Evolutionary conservation across 371 early-diverging fungal genomes (phyloP), one percentile per base, ranked within the genome.

Genomic region (Catenaria anguillulae): DNA sequence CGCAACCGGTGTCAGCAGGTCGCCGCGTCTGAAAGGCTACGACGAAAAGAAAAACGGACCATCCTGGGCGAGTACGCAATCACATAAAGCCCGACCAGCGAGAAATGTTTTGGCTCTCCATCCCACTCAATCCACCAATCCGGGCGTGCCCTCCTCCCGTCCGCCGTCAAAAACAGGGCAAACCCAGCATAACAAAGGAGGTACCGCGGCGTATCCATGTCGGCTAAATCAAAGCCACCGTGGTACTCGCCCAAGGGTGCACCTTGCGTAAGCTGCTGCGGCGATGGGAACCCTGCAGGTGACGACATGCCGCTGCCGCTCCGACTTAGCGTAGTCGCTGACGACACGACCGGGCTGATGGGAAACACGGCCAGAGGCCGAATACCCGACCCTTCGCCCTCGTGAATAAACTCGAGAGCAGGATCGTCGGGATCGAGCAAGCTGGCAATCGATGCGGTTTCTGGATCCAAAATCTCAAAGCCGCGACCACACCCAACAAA

Each of bases 381-480:
- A 5, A 17, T 40, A 17, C 56, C 75, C 65, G 3, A 83, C 40
- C 12, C 64, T 4, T 23, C 21, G 70, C 73, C 78, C 64, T 85
- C 84, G 56, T 81, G 78, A 4, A 91, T 87, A 78, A 92, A 91
- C 60, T 84, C 80, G 58, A 93, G 79, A 37, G 81, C 76, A 15
- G 80, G 78, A 71, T 93, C 92, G 5, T 76, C 80, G 19, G 88
- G 83, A 70, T 96, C 91, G 46, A 90, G 68, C 48, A 90, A 71
- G 67, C 68, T 81, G 48, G 91, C 73, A 1, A 86, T 81, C 24
- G 86, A 84, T 10, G 15, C 29, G 2, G 29, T 15, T 3, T 21
- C 29, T 2, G 92, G 68, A 66, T 93, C 90, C 33, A 95, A 86
- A 55, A 95, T 75, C 69, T 95, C 96, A 70, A 93, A 93, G 0